A percentile compares a stretch with the other conserved stretches of the same genome.
phyloP scores from a whole-genome alignment of 768 basidiomycete species.

The Galerina marginata region DNA sequence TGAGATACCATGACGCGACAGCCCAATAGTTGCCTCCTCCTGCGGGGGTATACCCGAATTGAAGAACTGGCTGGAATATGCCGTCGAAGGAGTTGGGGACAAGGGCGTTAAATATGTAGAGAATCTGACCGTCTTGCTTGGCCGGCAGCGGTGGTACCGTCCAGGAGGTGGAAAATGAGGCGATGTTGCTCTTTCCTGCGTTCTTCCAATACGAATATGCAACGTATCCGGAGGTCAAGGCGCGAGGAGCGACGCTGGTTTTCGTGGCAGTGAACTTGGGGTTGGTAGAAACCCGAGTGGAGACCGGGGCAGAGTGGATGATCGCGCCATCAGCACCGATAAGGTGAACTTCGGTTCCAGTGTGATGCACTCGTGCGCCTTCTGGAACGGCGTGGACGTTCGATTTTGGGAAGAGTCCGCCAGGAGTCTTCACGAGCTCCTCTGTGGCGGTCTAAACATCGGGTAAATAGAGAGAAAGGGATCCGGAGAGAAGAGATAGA shows the following conservation, averaged over 20 bases:
- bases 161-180: conserved; percentile 23
- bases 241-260: background rate
- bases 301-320: conserved; percentile 15
- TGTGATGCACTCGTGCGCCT: conserved; percentile 20
- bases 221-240: conserved; percentile 12
- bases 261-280: background rate
- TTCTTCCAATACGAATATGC: conserved; percentile 21
- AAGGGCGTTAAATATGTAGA: conserved; percentile 29
- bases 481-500: no score
- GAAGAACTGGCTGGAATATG: conserved; percentile 29
- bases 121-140: conserved; percentile 18
- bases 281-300: background rate
- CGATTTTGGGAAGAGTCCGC: conserved; percentile 14
- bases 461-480: no score
- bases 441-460: background rate
- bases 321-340: conserved; percentile 11
- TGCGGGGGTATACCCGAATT: conserved; percentile 26
- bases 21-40: conserved; percentile 30
- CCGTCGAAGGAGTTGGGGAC: conserved; percentile 12
- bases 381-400: conserved; percentile 20
- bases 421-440: conserved; percentile 20
- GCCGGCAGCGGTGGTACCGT: conserved; percentile 24
- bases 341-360: conserved; percentile 10
- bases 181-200: conserved; percentile 17
- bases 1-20: conserved; percentile 26